These are phyloP conservation scores for Pythium biforme DNA, from an alignment of 352 stramenopile species.

Conservation along the genomic window DNA sequence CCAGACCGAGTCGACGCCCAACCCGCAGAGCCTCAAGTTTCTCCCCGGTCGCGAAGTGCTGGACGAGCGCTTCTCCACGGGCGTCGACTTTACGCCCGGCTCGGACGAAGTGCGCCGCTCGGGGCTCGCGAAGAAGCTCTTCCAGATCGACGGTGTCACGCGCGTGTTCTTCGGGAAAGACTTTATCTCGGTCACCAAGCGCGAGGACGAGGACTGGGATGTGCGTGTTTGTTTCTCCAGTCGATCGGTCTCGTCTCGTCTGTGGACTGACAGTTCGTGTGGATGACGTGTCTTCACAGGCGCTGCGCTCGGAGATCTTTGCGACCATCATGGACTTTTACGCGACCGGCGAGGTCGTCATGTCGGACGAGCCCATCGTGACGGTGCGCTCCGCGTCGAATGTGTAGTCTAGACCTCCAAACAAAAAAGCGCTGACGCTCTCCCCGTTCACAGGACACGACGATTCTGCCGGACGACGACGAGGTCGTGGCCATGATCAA, in stretches of 20 bases:
- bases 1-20: slow-evolving; percentile 97
- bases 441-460: slow-evolving; percentile 61
- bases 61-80: slow-evolving; percentile 86
- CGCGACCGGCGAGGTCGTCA: slow-evolving; percentile 81
- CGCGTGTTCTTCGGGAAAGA: slow-evolving; percentile 97
- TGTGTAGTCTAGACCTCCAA: too few species aligned
- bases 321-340: slow-evolving; percentile 98
- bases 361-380: slow-evolving; percentile 86
- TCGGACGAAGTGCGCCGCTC: slow-evolving; percentile 90
- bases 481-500: slow-evolving; percentile 99
- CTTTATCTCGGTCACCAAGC: slow-evolving; percentile 99
- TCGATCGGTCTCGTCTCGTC: neutral
- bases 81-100: slow-evolving; percentile 80
- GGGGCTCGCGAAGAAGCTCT: slow-evolving; percentile 94
- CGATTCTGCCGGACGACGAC: slow-evolving; percentile 96
- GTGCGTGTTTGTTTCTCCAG: slow-evolving; percentile 38
- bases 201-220: slow-evolving; percentile 92
- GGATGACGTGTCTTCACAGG: slow-evolving; percentile 32
- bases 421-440: too few species aligned
- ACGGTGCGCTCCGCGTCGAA: slow-evolving; percentile 43
- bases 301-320: slow-evolving; percentile 92
- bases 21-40: slow-evolving; percentile 98
- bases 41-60: slow-evolving; percentile 90
- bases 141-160: slow-evolving; percentile 95
- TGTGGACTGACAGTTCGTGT: neutral